Evolutionary conservation across 768 basidiomycete genomes (phyloP), one percentile per base, ranked within the genome.

Genomic region (Mycena rosella): DNA sequence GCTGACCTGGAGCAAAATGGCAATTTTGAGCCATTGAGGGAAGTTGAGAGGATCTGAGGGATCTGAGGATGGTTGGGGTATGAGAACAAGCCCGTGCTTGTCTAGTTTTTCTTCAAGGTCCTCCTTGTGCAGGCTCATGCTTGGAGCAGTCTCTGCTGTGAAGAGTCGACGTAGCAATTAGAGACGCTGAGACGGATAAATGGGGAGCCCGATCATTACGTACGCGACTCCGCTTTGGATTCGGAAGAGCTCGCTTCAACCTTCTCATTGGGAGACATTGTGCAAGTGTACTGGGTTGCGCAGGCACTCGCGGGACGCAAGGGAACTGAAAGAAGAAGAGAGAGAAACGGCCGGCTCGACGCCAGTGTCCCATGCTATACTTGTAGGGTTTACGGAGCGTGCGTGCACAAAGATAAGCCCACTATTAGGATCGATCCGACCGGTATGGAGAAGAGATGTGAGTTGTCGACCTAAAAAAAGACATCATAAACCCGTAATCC

Each of bases 21-120:
- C 72, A 15, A 69, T 67, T 58, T 73, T 73, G 15, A 73, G 30
- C 72, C 72, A 73, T 52, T 67, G 65, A 36, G 72, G 72, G 29
- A 68, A 73, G 42, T 73, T 73, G 24, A 76, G 53, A 3, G 75
- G 75, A 55, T 74, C 75, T 5, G 74, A 73, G 0, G 74, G 69
- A 36, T 74, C 73, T 29, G 71, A 62, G 4, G 74, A 72, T 5
- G 75, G 74, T 30, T 78, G 77, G 18, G 78, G 75, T 3, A 74
- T 72, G 42, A 78, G 75, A 22, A 75, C 61, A 2, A 77, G 65
- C 45, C 74, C 74, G 51, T 75, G 49, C 4, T 67, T 73, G 57
- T 73, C 74, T 17, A 74, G 29, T 55, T 74, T 75, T 36, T 24
- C 60, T 38, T 66, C 64, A 2, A 45, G 20, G 48, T 63, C 65